Base-by-base conservation (phyloP, 345 rosid species). In the Aegle marmelos region DNA sequence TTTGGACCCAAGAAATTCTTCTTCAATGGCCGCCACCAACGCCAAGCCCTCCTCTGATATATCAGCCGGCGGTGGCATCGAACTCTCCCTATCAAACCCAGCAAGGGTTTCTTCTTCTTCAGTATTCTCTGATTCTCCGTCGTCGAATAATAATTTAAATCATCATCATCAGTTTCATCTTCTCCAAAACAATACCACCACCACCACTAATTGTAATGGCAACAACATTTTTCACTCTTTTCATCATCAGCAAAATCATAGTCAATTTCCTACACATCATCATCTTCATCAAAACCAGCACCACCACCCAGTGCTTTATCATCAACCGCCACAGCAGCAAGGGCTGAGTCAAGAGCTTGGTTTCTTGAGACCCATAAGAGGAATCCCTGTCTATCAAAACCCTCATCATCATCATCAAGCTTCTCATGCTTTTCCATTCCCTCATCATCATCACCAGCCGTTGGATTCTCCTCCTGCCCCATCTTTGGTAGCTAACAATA, bases 361-460 rank as follows among this genome's bases (percentile, higher is more conserved):
- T 60, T 86, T 91, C 74, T 83, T 91, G 82, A 90, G 89, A 87
- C 98, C 99, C 81, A 92, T 97, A 33, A 90, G 91, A 84, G 98
- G 98, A 78, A 88, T 91, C 79, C 95, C 99, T 31, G 85, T 94
- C 4, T 87, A 91, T 83, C 97, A 91, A 75, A 90, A 82, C 84
- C 88, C 80, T 75, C 86, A 85, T 79, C 78, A 81, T 72, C 69
- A 65, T 34, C 69, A 37, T 65, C 16, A 53, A 53, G 48, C 83
- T 41, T 31, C 85, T 56, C 31, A 73, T 79, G 70, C 87, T 70
- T 87, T 88, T 76, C 85, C 93, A 68, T 88, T 89, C 56, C 71
- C 80, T 50, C 88, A 82, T 14, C 90, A 83, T 34, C 90, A 82
- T 10, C 90, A 83, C 33, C 33, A 83, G 50, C 28, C 82, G 33